phyloP scores from a whole-genome alignment of 495 filamentous ascomycete species.

The Pseudomonodictys pantanalensis region DNA sequence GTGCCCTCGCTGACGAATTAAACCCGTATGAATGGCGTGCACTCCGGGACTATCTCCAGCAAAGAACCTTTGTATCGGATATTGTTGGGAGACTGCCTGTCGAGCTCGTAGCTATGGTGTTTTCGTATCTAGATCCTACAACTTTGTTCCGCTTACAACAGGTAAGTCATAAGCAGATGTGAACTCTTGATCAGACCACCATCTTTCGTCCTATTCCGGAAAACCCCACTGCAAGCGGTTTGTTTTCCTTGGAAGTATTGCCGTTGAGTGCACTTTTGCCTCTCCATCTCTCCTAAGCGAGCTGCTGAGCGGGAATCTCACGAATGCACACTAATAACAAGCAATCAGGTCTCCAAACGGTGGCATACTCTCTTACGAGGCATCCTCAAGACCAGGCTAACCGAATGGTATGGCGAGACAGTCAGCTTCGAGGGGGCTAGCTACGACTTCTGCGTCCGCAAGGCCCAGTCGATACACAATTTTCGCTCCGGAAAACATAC shows the following conservation, averaged over 20 bases:
- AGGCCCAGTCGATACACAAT: conserved; percentile 13
- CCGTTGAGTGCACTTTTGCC: background rate
- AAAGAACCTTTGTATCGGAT: conserved; percentile 20
- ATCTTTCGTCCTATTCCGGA: too few species aligned
- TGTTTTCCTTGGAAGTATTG: background rate
- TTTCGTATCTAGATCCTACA: conserved; percentile 26
- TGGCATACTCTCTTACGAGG: conserved; percentile 11
- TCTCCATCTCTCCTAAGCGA: background rate
- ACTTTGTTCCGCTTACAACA: conserved; percentile 14
- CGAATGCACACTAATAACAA: background rate
- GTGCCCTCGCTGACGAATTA: conserved; percentile 8
- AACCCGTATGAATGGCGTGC: conserved; percentile 18
- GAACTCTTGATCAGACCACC: too few species aligned
- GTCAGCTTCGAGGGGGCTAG: background rate
- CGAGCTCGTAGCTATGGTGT: conserved; percentile 25
- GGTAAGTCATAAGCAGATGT: too few species aligned
- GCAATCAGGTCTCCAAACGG: conserved; percentile 21
- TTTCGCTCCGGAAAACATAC: conserved; percentile 3
- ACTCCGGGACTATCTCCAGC: conserved; percentile 1
- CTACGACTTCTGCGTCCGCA: conserved; percentile 1
- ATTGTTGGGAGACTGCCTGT: conserved; percentile 25
- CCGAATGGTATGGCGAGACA: conserved; percentile 9
- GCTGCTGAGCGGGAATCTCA: too few species aligned
- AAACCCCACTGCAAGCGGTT: conserved; percentile 21
- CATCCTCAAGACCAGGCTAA: background rate